These are phyloP conservation scores for Dactylellina cionopaga DNA, from an alignment of 2,329 filamentous ascomycete species.

Conservation along the genomic window DNA sequence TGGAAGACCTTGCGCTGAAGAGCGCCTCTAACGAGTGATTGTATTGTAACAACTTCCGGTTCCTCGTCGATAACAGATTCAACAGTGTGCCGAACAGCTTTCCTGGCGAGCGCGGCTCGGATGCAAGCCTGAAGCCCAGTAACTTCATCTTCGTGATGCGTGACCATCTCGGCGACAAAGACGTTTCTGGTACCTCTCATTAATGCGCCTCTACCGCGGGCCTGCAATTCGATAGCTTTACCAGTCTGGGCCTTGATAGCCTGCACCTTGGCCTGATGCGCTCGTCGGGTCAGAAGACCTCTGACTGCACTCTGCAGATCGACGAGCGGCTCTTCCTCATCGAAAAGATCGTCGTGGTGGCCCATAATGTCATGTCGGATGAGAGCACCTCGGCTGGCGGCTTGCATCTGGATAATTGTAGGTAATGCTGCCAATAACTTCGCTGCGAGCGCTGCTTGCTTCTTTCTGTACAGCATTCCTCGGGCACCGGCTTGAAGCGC, in stretches of 20 bases:
- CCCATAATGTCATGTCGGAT: slow-evolving; percentile 80
- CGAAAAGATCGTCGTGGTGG: slow-evolving; percentile 77
- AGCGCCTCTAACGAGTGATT: slow-evolving; percentile 72
- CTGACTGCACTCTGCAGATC: slow-evolving; percentile 64
- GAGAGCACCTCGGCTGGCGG: slow-evolving; percentile 76
- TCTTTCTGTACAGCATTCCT: slow-evolving; percentile 70
- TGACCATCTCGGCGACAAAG: slow-evolving; percentile 75
- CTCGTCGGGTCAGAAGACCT: slow-evolving; percentile 59
- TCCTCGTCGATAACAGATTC: slow-evolving; percentile 84
- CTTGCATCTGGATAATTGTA: slow-evolving; percentile 76
- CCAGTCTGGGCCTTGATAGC: slow-evolving; percentile 62
- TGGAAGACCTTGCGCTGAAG: slow-evolving; percentile 70
- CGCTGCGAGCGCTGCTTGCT: slow-evolving; percentile 66
- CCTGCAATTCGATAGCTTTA: slow-evolving; percentile 67
- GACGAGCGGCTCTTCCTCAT: slow-evolving; percentile 71
- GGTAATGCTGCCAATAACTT: slow-evolving; percentile 66
- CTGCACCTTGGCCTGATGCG: slow-evolving; percentile 64
- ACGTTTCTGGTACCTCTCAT: slow-evolving; percentile 73
- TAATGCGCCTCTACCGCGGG: slow-evolving; percentile 74
- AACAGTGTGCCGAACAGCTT: slow-evolving; percentile 77
- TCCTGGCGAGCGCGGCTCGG: slow-evolving; percentile 81
- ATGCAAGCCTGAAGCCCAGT: slow-evolving; percentile 77
- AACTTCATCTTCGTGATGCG: slow-evolving; percentile 72
- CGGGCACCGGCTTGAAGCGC: slow-evolving; percentile 74
- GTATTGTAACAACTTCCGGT: slow-evolving; percentile 70